Base-by-base conservation (phyloP, 148 eudicot genomes). In the Cornus kousa region DNA sequence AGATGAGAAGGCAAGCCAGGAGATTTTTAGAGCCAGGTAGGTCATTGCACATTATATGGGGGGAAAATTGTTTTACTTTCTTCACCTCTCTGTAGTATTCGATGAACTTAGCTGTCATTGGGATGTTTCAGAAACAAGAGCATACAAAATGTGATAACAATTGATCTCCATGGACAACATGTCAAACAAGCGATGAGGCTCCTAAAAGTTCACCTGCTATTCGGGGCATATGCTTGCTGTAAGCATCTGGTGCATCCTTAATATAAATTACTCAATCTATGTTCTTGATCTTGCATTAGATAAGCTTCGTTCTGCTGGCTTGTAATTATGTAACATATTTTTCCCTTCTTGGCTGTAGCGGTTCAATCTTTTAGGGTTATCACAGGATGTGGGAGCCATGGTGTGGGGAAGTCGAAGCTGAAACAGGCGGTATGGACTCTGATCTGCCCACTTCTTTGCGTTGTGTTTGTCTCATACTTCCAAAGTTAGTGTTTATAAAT, bases 151-250 rank as follows among this genome's bases (percentile, higher is more conserved):
- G 79, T 88, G 80, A 82, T 97, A 70, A 92, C 99, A 24, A 94
- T 97, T 79, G 99, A 97, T 90, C 91, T 97, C 83, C 99, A 97
- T 75, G 99, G 99, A 68, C 99, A 97, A 83, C 99, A 97, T 67
- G 90, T 97, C 73, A 97, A 92, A 85, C 98, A 87, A 83, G 99
- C 95, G 24, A 87, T 92, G 87, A 91, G 85, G 87, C 87, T 97
- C 73, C 86, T 97, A 81, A 97, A 97, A 87, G 93, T 94, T 85
- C 99, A 97, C 89, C 92, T 97, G 28, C 77, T 94, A 23, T 97
- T 97, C 83, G 97, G 94, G 80, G 95, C 97, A 80, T 91, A 78
- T 87, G 92, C 86, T 72, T 90, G 94, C 70, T 94, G 99, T 97
- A 87, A 92, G 97, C 59, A 48, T 78, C 75, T 67, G 33, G 16